phyloP scores from a whole-genome alignment of 2,329 filamentous ascomycete species.

The Fusarium irregulare region DNA sequence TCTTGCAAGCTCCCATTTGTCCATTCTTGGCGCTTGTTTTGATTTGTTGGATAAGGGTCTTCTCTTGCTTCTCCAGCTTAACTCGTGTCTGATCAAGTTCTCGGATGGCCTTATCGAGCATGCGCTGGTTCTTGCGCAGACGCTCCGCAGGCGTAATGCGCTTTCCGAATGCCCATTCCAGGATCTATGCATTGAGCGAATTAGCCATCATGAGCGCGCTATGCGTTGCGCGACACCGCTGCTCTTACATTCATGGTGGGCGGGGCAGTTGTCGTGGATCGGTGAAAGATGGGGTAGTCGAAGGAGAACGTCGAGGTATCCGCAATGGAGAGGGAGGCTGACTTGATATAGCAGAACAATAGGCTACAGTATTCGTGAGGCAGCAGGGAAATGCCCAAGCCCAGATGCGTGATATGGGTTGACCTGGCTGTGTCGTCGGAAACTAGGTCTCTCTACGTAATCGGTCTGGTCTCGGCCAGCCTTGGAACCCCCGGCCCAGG shows the following conservation, averaged over 20 bases:
- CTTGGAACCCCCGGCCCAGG: conserved; percentile 37
- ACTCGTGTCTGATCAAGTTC: conserved; percentile 94
- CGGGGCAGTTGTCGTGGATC: conserved; percentile 24
- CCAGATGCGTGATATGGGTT: conserved; percentile 34
- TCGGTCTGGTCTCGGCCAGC: conserved; percentile 26
- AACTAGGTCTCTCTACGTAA: conserved; percentile 29
- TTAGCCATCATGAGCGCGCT: conserved; percentile 35
- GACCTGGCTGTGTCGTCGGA: conserved; percentile 32
- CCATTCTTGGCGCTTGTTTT: conserved; percentile 98
- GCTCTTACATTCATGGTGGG: conserved; percentile 47
- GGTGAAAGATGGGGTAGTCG: conserved; percentile 1
- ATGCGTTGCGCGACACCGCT: conserved; percentile 34
- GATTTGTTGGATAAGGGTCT: conserved; percentile 94
- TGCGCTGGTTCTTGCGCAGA: conserved; percentile 92
- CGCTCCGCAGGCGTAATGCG: conserved; percentile 97
- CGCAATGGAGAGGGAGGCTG: not conserved
- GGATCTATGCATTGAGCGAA: conserved; percentile 68
- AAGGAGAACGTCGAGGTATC: not conserved
- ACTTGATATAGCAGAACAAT: not conserved
- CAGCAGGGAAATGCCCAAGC: conserved; percentile 31
- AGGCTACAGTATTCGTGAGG: conserved; percentile 29
- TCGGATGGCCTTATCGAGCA: conserved; percentile 95
- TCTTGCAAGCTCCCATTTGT: conserved; percentile 98
- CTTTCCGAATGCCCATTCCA: conserved; percentile 99
- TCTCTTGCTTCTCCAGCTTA: conserved; percentile 98